A percentile compares a stretch with the other conserved stretches of the same genome.
Conservation (phyloP, 768 basidiomycete species). For the Leucocoprinus birnbaumii region DNA sequence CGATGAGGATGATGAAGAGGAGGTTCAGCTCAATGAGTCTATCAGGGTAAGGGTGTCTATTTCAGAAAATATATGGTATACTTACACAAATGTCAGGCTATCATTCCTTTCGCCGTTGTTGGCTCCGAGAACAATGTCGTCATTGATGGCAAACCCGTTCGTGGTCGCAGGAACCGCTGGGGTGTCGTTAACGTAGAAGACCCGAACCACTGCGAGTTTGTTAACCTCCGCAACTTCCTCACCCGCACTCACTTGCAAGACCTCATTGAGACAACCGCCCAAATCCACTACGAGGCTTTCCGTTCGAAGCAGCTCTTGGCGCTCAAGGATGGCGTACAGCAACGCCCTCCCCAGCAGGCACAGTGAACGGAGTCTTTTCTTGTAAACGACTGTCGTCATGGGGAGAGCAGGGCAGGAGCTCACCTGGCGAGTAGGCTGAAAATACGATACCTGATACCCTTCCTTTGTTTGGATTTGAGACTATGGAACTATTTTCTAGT, state of each 20-base stretch:
- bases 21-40: constrained; percentile 82
- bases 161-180: constrained; percentile 97
- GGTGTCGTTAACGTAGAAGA: constrained; percentile 98
- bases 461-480: constrained; percentile 2
- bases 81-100: constrained; percentile 50
- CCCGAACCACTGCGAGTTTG: constrained; percentile 95
- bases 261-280: constrained; percentile 97
- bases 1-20: constrained; percentile 93
- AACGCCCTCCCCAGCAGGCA: constrained; percentile 43
- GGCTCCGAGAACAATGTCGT: constrained; percentile 96
- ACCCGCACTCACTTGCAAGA: constrained; percentile 98
- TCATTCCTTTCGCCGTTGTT: constrained; percentile 96
- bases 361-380: constrained; percentile 20
- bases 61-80: constrained; percentile 5
- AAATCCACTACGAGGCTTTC: constrained; percentile 99
- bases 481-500: constrained; percentile 6
- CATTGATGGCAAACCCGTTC: constrained; percentile 92
- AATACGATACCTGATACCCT: constrained; percentile 10
- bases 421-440: constrained; percentile 1
- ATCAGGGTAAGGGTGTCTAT: constrained; percentile 66
- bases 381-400: neutral
- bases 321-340: constrained; percentile 91
- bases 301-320: constrained; percentile 96
- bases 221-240: constrained; percentile 95
- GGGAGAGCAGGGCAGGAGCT: neutral